Percentiles rank a stretch among this genome's conserved stretches.
Evolutionary conservation across 331 rosid genomes (phyloP).

Genomic region (Saraca asoca): DNA sequence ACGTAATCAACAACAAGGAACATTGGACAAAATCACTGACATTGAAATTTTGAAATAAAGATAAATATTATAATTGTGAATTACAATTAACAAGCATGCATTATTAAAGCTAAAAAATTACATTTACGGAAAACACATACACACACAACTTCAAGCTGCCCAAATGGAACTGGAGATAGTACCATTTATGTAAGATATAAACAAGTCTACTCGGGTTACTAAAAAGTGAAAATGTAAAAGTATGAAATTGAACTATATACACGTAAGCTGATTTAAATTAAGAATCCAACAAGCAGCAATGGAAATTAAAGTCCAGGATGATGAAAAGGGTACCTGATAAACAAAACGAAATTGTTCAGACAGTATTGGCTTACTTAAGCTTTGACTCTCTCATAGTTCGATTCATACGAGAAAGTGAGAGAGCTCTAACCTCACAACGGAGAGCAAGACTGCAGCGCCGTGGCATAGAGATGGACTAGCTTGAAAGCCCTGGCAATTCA

Average conservation of each 20-base stretch:
- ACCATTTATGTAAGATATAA: too few species aligned
- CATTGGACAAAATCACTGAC: neutral
- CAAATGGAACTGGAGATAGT: too few species aligned
- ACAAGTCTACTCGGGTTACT: too few species aligned
- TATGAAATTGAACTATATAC: neutral
- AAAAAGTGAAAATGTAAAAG: neutral
- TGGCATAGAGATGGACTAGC: neutral
- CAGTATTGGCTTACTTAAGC: neutral
- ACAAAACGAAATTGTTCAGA: neutral
- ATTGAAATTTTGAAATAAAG: neutral
- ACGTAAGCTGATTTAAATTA: too few species aligned
- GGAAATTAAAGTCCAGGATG: neutral
- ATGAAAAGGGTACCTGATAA: neutral
- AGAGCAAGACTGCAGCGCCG: slow-evolving; percentile 22
- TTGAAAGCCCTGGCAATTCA: too few species aligned
- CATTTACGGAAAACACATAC: too few species aligned
- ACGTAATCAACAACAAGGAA: slow-evolving; percentile 11
- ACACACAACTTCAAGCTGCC: too few species aligned
- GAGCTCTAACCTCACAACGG: slow-evolving; percentile 19
- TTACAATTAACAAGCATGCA: neutral
- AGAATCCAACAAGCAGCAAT: neutral
- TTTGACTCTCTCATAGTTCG: slow-evolving; percentile 1
- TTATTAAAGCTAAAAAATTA: too few species aligned
- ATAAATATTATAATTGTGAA: neutral
- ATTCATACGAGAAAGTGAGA: neutral